A percentile compares a stretch with the other conserved stretches of the same genome.
Evolutionary conservation across 2,329 filamentous ascomycete species (phyloP).

Genomic region (Phialophora verrucosa): DNA sequence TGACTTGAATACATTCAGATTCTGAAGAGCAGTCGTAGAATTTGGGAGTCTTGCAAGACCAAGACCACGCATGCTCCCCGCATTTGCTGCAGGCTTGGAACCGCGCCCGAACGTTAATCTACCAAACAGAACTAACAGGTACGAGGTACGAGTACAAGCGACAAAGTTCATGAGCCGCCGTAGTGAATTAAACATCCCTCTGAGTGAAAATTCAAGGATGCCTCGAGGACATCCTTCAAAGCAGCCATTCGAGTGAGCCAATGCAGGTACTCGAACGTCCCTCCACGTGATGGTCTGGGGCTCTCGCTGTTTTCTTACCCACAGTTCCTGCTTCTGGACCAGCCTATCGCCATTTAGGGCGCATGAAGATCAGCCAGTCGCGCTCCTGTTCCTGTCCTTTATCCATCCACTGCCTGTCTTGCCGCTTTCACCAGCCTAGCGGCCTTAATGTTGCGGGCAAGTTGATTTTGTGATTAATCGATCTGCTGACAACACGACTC

Average conservation of each 20-base stretch:
- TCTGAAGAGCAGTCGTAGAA: neutral
- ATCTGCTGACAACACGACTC: slow-evolving; percentile 21
- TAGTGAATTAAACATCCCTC: neutral
- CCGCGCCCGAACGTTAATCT: neutral
- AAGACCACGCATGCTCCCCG: slow-evolving; percentile 8
- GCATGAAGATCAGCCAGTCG: slow-evolving; percentile 12
- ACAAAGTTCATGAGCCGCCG: neutral
- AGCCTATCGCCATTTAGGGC: slow-evolving; percentile 9
- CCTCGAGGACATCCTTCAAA: neutral
- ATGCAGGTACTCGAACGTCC: neutral
- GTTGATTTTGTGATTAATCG: neutral
- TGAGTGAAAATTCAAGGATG: neutral
- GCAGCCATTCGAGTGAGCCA: neutral
- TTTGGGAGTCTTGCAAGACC: neutral
- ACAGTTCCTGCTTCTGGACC: neutral
- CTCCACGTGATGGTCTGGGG: neutral
- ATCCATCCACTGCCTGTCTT: neutral
- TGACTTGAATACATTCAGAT: neutral
- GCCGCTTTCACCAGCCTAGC: slow-evolving; percentile 2
- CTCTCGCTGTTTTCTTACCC: neutral
- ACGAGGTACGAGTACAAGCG: neutral
- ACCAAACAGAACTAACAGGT: neutral
- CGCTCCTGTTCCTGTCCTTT: slow-evolving; percentile 18
- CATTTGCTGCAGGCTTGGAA: neutral
- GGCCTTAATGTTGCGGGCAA: neutral